phyloP scores from a whole-genome alignment of 257 asterid genomes.

The Penstemon barbatus region DNA sequence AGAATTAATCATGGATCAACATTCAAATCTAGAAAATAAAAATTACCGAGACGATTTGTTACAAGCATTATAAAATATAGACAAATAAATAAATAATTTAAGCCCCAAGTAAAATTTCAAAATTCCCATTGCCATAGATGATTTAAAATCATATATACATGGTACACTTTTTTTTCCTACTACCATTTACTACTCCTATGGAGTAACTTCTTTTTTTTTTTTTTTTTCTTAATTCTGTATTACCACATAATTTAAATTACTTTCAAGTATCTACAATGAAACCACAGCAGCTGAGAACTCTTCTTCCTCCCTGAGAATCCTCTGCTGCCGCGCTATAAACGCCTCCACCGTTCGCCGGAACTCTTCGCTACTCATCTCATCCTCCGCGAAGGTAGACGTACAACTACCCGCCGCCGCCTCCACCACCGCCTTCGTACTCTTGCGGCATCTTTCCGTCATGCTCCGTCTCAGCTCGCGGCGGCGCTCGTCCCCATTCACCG shows the following conservation, averaged over 20 bases:
- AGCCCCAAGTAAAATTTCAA: background rate
- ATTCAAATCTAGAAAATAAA: too few relatives aligned
- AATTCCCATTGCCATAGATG: background rate
- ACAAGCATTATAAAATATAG: background rate
- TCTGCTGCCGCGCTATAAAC: conserved; percentile 87
- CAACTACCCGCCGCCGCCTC: conserved; percentile 14
- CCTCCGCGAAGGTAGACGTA: conserved; percentile 32
- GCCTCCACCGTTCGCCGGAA: conserved; percentile 79
- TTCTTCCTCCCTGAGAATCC: conserved; percentile 68
- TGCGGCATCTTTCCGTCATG: conserved; percentile 48
- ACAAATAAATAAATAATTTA: too few relatives aligned
- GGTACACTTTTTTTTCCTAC: too few relatives aligned
- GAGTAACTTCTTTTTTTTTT: too few relatives aligned
- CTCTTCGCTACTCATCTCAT: conserved; percentile 78
- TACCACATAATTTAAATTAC: background rate
- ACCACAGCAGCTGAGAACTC: conserved; percentile 36
- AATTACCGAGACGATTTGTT: too few relatives aligned
- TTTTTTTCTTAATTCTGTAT: background rate
- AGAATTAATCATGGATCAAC: too few relatives aligned
- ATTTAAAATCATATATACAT: conserved; percentile 1
- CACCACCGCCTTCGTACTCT: background rate
- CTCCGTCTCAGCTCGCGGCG: conserved; percentile 46
- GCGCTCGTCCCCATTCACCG: conserved; percentile 27
- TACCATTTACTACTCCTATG: background rate
- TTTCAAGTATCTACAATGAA: conserved; percentile 10